Conservation (phyloP, 331 rosid species). For the Rhamnella rubrinervis region DNA sequence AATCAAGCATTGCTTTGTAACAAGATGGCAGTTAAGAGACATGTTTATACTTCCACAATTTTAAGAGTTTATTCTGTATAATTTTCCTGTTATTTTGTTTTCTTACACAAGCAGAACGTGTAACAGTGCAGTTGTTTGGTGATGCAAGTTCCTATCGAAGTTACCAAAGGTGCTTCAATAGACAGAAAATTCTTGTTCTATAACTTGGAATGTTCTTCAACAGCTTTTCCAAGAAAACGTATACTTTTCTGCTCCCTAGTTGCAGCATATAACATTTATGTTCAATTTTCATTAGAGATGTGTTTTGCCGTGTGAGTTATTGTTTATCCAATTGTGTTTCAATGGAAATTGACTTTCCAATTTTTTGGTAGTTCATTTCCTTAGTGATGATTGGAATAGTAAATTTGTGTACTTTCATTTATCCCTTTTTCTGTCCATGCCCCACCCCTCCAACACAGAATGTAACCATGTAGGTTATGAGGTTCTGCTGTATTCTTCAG, state of each 20-base stretch:
- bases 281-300: too few species aligned
- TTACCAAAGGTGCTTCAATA: constrained; percentile 47
- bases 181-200: constrained; percentile 56
- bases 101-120: constrained; percentile 37
- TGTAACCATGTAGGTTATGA: neutral
- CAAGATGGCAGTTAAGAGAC: neutral
- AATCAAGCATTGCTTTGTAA: too few species aligned
- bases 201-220: constrained; percentile 44
- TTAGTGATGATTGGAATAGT: neutral
- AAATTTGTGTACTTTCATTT: neutral
- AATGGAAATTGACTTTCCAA: neutral
- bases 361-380: neutral
- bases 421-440: neutral
- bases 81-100: neutral
- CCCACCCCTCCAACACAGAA: constrained; percentile 3
- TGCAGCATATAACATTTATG: neutral
- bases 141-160: constrained; percentile 33
- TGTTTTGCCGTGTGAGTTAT: neutral
- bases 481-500: neutral
- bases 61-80: neutral
- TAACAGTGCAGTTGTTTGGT: constrained; percentile 51
- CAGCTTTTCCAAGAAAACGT: constrained; percentile 40
- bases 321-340: neutral
- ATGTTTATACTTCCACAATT: neutral
- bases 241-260: neutral